A percentile compares a stretch with the other conserved stretches of the same genome.
Evolutionary conservation across 257 asterid species (phyloP).

Genomic region (Solanum piurae): DNA sequence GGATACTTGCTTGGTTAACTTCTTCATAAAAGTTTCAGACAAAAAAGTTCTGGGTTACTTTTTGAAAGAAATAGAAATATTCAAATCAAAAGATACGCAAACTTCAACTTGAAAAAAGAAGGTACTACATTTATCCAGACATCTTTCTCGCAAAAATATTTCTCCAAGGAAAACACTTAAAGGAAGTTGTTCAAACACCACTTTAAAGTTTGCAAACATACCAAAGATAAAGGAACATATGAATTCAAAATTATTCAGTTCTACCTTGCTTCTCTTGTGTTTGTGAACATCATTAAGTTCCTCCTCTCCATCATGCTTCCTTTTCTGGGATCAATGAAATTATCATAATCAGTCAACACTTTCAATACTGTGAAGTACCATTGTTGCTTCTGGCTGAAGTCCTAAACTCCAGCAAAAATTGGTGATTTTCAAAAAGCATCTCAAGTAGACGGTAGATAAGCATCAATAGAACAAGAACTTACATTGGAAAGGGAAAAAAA

Average conservation of each 20-base stretch:
- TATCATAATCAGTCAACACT: not conserved
- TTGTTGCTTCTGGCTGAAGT: not conserved
- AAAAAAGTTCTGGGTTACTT: not conserved
- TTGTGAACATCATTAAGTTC: slow-evolving; percentile 37
- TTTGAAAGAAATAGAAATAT: not conserved
- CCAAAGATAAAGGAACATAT: not conserved
- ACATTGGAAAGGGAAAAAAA: not conserved
- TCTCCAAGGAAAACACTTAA: not conserved
- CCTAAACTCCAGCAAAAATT: not conserved
- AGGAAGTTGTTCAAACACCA: not conserved
- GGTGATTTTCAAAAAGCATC: not conserved
- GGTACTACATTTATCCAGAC: not conserved
- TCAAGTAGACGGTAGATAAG: not conserved
- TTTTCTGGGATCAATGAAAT: slow-evolving; percentile 34
- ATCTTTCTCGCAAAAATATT: not conserved
- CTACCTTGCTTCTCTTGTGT: slow-evolving; percentile 79
- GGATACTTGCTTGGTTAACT: not conserved
- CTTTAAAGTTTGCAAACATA: not conserved
- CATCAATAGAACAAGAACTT: not conserved
- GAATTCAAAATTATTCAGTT: not conserved
- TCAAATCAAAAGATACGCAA: not conserved
- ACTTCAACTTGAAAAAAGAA: not conserved
- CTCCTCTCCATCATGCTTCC: slow-evolving; percentile 58
- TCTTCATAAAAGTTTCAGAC: not conserved
- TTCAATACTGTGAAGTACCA: not conserved